A percentile compares a stretch with the other conserved stretches of the same genome.
Evolutionary conservation across 2,329 filamentous ascomycete species (phyloP).

Genomic region (Penicillium fuscoglaucum): DNA sequence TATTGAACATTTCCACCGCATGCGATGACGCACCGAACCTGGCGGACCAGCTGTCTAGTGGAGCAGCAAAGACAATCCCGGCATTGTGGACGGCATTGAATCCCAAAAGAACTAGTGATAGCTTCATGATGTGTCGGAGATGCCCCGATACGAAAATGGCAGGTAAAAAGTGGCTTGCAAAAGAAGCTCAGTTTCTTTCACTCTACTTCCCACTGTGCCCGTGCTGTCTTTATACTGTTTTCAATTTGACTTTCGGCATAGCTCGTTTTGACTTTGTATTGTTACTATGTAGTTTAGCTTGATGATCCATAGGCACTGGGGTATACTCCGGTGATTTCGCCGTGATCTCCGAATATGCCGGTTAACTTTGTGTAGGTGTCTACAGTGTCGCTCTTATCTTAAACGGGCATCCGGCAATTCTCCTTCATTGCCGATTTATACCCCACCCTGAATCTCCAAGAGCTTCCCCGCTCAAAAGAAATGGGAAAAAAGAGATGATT

Average conservation of each 20-base stretch:
- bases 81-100: not conserved
- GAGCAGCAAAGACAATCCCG: not conserved
- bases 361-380: not conserved
- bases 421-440: not conserved
- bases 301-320: not conserved
- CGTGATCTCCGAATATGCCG: constrained; percentile 2
- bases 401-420: not conserved
- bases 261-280: not conserved
- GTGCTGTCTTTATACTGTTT: not conserved
- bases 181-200: not conserved
- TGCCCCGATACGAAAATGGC: not conserved
- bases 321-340: not conserved
- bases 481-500: not conserved
- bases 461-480: not conserved
- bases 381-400: not conserved
- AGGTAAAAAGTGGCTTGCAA: not conserved
- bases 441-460: not conserved
- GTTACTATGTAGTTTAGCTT: not conserved
- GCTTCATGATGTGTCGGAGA: not conserved
- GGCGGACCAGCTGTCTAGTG: not conserved
- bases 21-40: not conserved
- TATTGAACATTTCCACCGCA: constrained; percentile 19
- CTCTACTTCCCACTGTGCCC: not conserved
- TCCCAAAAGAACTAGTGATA: not conserved
- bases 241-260: not conserved